Base-by-base conservation (phyloP, 2,329 filamentous ascomycete genomes). In the Aspergillus proliferans region DNA sequence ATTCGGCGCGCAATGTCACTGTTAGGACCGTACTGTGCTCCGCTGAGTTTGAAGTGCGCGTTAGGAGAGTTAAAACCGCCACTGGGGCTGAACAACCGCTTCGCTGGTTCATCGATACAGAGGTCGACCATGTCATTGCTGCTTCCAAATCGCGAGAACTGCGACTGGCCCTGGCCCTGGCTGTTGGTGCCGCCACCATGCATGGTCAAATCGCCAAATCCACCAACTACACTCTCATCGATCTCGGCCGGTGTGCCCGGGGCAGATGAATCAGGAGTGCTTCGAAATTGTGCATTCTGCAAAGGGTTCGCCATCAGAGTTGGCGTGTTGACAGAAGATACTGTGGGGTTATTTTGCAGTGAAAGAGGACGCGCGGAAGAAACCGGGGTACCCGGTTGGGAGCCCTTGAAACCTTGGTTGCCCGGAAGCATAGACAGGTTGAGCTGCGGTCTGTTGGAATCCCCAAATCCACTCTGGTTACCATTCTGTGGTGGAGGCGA, bases 311-410 rank as follows among this genome's bases (percentile, higher is more conserved):
- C 88, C 51, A 86, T 87, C 50, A 97, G 78, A 0, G 91, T 95
- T 0, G 92, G 92, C 0, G 92, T 97, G 68, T 96, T 97, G 48
- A 96, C 92, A 3, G 91, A 96, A 3, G 93, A 98, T 15, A 97
- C 92, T 1, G 91, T 96, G 14, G 92, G 92, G 67, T 96, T 96
- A 68, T 95, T 89, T 66, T 90, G 86, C 57, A 95, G 83, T 45
- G 84, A 84, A 62, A 92, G 89, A 8, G 71, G 66, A 38, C 78
- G 76, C 59, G 79, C 84, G 43, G 85, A 81, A 22, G 88, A 79
- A 28, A 86, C 85, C 2, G 92, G 92, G 0, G 92, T 96, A 3
- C 87, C 84, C 1, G 91, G 92, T 55, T 90, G 88, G 4, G 91
- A 94, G 8, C 84, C 88, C 50, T 88, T 85, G 51, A 96, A 80